A percentile compares a stretch with the other conserved stretches of the same genome.
phyloP scores from a whole-genome alignment of 495 filamentous ascomycete species.

The Penicillium manginii region DNA sequence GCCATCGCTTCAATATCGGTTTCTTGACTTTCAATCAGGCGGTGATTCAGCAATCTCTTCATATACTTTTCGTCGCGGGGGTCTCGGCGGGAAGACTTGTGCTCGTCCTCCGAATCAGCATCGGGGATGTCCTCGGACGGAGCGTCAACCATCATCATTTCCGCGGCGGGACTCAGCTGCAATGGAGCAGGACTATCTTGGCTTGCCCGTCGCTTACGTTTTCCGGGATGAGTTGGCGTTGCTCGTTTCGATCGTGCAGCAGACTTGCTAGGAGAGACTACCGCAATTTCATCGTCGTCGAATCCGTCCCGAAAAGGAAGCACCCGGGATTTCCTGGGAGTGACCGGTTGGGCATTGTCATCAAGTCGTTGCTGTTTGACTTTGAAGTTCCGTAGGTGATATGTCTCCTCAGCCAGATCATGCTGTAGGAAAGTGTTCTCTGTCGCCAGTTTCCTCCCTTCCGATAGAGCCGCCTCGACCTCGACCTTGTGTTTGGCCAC shows the following conservation, averaged over 20 bases:
- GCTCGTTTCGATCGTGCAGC: constrained; percentile 50
- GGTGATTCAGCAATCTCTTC: constrained; percentile 63
- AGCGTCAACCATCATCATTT: constrained; percentile 29
- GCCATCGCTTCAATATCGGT: constrained; percentile 60
- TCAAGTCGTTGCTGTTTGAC: constrained; percentile 44
- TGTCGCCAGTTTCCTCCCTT: constrained; percentile 64
- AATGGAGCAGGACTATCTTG: constrained; percentile 59
- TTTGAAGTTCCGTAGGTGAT: constrained; percentile 52
- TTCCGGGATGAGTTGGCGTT: constrained; percentile 63
- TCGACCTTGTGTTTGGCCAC: constrained; percentile 58
- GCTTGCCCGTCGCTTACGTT: constrained; percentile 62
- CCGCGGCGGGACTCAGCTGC: constrained; percentile 50
- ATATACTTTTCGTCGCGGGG: constrained; percentile 45
- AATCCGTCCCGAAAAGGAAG: constrained; percentile 70
- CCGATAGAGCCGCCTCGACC: constrained; percentile 57
- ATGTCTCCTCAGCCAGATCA: constrained; percentile 62
- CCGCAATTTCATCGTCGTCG: constrained; percentile 68
- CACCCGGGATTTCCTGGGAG: constrained; percentile 61
- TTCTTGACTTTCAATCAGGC: constrained; percentile 45
- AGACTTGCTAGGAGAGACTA: constrained; percentile 60
- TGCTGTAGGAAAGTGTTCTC: constrained; percentile 68
- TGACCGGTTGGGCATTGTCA: constrained; percentile 46
- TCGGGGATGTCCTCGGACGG: constrained; percentile 25
- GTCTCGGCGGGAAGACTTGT: constrained; percentile 4
- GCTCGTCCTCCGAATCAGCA: constrained; percentile 18